Evolutionary conservation across 192 early-diverging fungal species (phyloP), one percentile per base, ranked within the genome.

Genomic region (Rhizophagus clarus): DNA sequence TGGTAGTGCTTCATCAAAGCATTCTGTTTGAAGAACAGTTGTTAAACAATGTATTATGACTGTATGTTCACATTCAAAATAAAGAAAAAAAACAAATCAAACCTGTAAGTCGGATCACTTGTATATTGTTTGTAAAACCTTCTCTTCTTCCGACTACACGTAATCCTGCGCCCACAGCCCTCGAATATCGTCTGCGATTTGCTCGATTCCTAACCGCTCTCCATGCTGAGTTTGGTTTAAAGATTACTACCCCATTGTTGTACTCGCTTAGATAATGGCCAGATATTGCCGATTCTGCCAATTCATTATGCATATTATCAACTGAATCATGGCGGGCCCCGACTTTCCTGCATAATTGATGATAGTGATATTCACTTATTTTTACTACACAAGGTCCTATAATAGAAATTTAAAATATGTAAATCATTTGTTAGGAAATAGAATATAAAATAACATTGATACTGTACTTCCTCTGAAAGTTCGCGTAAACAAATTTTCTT

Each of bases 381-480:
- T 61, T 74, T 29, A 47, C 28, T 34, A n/a, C 42, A 34, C 70
- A 72, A 9, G 37, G 47, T 72, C n/a, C 73, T 74, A 74, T 60
- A 61, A 74, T 60, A 74, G 31, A 74, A 60, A 75, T 62, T 32
- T 45, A 61, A 32, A 11, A 31, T 26, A 7, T 17, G 26, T 17
- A 49, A 72, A 72, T 71, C 42, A 71, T 71, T 71, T 40, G 32
- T 74, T 74, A 60, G 56, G 72, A 28, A 74, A 37, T 71, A 72
- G 14, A 74, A 74, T 74, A 74, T 74, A 74, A n/a, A 74, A 56
- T 37, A 74, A 61, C 72, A 4, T 74, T 74, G 72, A 74, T 56
- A 74, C 72, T 74, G 72, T 74, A 74, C 72, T 74, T 74, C 1
- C 28, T 74, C 32, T 76, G 61, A 74, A 74, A 74, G 20, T n/a